These are phyloP conservation scores for Schizochytrium sp. DNA, from an alignment of 108 stramenopile genomes.

Conservation along the genomic window DNA sequence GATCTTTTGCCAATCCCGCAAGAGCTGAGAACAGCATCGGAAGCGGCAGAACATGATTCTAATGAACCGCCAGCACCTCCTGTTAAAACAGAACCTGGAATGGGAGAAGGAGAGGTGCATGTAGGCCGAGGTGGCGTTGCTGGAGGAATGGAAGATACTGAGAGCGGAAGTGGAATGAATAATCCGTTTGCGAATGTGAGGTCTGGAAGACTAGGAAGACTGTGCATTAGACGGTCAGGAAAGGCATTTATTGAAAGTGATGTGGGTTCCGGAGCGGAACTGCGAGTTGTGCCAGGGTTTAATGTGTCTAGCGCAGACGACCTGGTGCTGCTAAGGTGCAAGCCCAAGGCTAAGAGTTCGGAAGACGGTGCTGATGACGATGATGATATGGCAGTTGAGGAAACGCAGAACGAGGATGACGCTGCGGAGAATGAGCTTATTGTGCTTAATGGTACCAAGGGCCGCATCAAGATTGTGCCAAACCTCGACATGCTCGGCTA, in stretches of 20 bases:
- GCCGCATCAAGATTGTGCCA: slow-evolving; percentile 15
- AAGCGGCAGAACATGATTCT: neutral
- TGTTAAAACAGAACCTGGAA: neutral
- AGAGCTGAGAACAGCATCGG: neutral
- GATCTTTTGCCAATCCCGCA: slow-evolving; percentile 3
- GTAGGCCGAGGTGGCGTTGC: neutral
- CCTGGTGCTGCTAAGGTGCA: neutral
- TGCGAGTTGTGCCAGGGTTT: slow-evolving; percentile 23
- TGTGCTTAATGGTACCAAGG: slow-evolving; percentile 42
- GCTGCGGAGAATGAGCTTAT: neutral
- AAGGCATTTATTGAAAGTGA: slow-evolving; percentile 33
- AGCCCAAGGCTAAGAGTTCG: neutral
- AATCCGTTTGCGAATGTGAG: slow-evolving; percentile 45
- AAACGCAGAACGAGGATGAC: too few species aligned
- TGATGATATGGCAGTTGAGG: neutral
- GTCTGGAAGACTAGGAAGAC: slow-evolving; percentile 31
- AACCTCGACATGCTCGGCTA: neutral
- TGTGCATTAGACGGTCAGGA: slow-evolving; percentile 20
- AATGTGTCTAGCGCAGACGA: slow-evolving; percentile 51
- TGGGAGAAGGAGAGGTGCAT: neutral
- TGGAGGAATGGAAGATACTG: neutral
- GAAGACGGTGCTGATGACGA: neutral
- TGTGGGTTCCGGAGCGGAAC: neutral
- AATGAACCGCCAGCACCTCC: slow-evolving; percentile 12
- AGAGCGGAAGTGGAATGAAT: neutral